Evolutionary conservation across 306 rosid genomes (phyloP).

Genomic region (Arachis stenosperma): DNA sequence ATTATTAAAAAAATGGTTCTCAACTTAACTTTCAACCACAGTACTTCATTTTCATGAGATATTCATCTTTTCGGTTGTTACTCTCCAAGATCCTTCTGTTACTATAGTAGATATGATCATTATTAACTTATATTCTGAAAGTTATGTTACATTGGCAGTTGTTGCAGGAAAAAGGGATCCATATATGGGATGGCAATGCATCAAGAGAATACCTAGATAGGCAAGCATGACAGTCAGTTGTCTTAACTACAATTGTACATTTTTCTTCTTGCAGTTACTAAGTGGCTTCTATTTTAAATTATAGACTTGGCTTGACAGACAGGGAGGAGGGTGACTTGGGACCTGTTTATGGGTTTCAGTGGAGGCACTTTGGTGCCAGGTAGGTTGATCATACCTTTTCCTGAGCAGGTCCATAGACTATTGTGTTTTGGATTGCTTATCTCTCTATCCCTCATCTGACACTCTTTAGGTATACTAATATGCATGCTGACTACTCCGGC

Average conservation of each 20-base stretch:
- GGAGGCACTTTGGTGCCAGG: constrained; percentile 99
- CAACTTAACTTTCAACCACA: neutral
- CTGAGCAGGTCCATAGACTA: constrained; percentile 16
- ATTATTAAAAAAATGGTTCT: neutral
- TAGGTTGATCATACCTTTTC: constrained; percentile 43
- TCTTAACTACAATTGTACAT: constrained; percentile 18
- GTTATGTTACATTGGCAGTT: constrained; percentile 57
- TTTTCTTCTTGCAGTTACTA: constrained; percentile 25
- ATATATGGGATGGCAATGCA: constrained; percentile 97
- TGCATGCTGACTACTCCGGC: constrained; percentile 85
- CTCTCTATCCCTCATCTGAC: constrained; percentile 17
- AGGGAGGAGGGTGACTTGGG: constrained; percentile 98
- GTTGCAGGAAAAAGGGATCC: constrained; percentile 86
- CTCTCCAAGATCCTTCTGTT: constrained; percentile 11
- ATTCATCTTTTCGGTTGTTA: neutral
- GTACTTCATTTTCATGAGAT: neutral
- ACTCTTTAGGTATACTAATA: constrained; percentile 73
- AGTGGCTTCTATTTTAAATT: constrained; percentile 32
- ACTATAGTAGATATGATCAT: constrained; percentile 16
- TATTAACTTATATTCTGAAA: constrained; percentile 19
- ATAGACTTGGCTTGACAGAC: constrained; percentile 83
- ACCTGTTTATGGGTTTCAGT: constrained; percentile 94
- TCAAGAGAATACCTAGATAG: constrained; percentile 93
- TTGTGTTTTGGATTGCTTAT: constrained; percentile 1
- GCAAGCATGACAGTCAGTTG: constrained; percentile 50